Base-by-base conservation (phyloP, 768 basidiomycete species). In the Holtermannia corniformis region DNA sequence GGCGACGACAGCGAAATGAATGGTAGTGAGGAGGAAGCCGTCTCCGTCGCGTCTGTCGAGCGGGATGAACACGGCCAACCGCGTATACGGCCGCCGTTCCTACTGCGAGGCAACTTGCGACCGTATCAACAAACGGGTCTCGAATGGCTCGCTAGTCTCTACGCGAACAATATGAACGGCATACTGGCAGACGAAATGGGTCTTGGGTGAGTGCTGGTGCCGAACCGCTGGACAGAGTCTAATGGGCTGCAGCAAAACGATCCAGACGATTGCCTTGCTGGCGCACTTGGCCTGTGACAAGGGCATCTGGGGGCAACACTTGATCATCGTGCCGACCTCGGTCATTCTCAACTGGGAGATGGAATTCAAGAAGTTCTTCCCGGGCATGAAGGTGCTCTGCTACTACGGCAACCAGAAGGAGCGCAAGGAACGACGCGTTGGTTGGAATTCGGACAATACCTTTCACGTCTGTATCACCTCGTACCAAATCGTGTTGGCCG, bases 391-490 rank as follows among this genome's bases (percentile, higher is more conserved):
- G 47, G 63, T 71, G 28, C 50, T 74, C 19, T 68, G 71, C 10
- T 73, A 75, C 56, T 73, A 73, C 54, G 72, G 73, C 83, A 52
- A 77, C 44, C 82, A 85, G 32, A 89, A 89, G 67, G 86, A 88
- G 32, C 82, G 90, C 44, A 90, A 88, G 65, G 87, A 92, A 59
- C 79, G 89, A 20, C 82, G 90, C 11, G 81, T 87, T 59, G 90
- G 90, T 25, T 93, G 90, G 90, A 83, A 84, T 58, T 84, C 89
- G 63, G 86, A 85, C 65, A 79, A 86, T 65, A 80, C 83, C 53
- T 92, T 92, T 76, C 91, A 95, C 58, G 90, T 91, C 49, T 92
- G 90, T 72, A 85, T 95, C 70, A 95, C 90, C 0, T 91, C 88
- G 16, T 95, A 95, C 68, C 84, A 88, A 3, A 80, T 93, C 23